A percentile compares a stretch with the other conserved stretches of the same genome.
These are phyloP conservation scores for Chaetomiaceae sp. DNA, from an alignment of 2,329 filamentous ascomycete species.

Conservation along the genomic window DNA sequence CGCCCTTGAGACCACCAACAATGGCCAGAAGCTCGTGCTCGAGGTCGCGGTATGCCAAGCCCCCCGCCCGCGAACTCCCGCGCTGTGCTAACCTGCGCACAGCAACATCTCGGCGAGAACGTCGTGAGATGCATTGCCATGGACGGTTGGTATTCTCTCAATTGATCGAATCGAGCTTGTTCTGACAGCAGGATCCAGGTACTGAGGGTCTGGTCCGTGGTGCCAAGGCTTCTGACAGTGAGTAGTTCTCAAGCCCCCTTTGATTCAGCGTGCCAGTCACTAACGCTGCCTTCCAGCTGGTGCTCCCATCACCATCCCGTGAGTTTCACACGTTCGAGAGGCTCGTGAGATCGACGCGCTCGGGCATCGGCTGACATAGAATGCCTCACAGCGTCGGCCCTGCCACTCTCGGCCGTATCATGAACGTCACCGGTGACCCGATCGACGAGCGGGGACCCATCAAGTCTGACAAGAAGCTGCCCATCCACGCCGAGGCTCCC, in stretches of 20 bases:
- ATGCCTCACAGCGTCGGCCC: constrained; percentile 54
- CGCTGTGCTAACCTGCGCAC: constrained; percentile 33
- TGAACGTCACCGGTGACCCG: constrained; percentile 99
- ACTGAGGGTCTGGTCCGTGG: constrained; percentile 99
- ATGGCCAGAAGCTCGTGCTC: constrained; percentile 87
- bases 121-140: constrained; percentile 99
- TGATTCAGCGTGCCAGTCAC: neutral
- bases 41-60: constrained; percentile 76
- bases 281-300: constrained; percentile 49
- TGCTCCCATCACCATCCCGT: constrained; percentile 76
- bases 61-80: neutral
- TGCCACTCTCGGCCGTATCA: constrained; percentile 94
- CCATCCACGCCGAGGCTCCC: constrained; percentile 93
- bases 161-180: neutral
- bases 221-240: constrained; percentile 68
- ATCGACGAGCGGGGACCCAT: constrained; percentile 99
- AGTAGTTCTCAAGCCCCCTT: constrained; percentile 4
- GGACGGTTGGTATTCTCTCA: constrained; percentile 62
- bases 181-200: constrained; percentile 49
- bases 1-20: constrained; percentile 86
- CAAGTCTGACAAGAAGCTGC: constrained; percentile 79
- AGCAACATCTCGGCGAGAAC: constrained; percentile 99
- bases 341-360: neutral
- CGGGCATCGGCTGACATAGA: constrained; percentile 15
- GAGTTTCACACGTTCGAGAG: constrained; percentile 12